Evolutionary conservation across 169 alveolate species (phyloP), one percentile per base, ranked within the genome.

Genomic region (Plasmodium adleri): DNA sequence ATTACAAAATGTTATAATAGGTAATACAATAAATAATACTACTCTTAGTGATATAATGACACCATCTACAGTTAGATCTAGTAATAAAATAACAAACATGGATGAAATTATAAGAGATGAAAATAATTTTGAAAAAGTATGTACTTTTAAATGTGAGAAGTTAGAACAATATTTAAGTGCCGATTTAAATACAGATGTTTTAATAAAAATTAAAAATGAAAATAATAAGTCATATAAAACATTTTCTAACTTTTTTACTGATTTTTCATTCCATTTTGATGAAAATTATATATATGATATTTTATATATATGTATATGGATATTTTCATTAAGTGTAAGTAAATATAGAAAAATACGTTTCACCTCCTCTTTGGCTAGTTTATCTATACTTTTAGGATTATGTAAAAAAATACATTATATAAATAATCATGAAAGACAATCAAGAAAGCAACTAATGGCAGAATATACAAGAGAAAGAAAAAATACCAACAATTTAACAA

Each of bases 91-190:
- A 3, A 56, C 50, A 22, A 83, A 83, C 54, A 50, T 83, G 20
- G 83, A 83, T 83, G 91, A 83, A 54, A 83, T 86, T n/a, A 72
- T 86, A 32, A 86, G 72, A 72, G 88, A 86, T 54, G 75, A 64
- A 86, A 72, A n/a, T 12, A 70, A 59, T 54, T 72, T 86, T 86
- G 92, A 86, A 72, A 86, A 72, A 59, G 74, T 72, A 15, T 86
- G 92, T 67, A 71, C 74, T 20, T 86, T 86, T 59, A 86, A 72
- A 26, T 86, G 92, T 86, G 86, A 86, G 47, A 86, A 86, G 72
- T 71, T 86, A 67, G 92, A 86, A 59, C 92, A 86, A 52, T 86
- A 86, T 49, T 24, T 86, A 54, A 49, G 70, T 4, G 4, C 74
- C 10, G 76, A 72, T 60, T 24, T 86, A 12, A 87, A 86, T 13